phyloP scores from a whole-genome alignment of 345 rosid species.

The Pistacia vera region DNA sequence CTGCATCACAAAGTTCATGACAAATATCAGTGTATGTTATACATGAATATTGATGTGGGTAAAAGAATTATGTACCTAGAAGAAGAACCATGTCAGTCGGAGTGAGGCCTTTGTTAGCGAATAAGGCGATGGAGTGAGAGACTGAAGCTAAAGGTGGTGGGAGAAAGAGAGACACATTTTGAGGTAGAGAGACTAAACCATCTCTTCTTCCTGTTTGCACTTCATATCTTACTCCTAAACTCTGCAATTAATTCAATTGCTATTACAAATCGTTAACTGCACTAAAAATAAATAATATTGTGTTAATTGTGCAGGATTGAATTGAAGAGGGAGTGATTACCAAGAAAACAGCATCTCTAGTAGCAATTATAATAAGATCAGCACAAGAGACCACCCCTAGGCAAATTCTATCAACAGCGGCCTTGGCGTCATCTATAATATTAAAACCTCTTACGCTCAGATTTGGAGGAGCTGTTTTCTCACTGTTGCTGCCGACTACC shows the following conservation, averaged over 20 bases:
- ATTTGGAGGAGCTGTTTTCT: slow-evolving; percentile 49
- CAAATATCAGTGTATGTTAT: too few species aligned
- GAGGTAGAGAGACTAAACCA: slow-evolving; percentile 30
- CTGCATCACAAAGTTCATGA: neutral
- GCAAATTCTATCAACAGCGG: slow-evolving; percentile 41
- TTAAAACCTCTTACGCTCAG: slow-evolving; percentile 52
- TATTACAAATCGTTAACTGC: neutral
- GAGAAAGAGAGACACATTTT: slow-evolving; percentile 29
- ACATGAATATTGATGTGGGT: neutral
- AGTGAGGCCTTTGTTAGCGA: slow-evolving; percentile 39
- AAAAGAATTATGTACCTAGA: slow-evolving; percentile 39
- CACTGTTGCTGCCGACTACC: slow-evolving; percentile 37
- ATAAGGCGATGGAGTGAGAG: slow-evolving; percentile 17
- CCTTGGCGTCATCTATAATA: slow-evolving; percentile 46
- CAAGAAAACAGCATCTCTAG: slow-evolving; percentile 58
- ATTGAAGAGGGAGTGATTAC: slow-evolving; percentile 25
- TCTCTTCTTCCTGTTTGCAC: slow-evolving; percentile 56
- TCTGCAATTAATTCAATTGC: slow-evolving; percentile 17
- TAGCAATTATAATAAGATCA: slow-evolving; percentile 52
- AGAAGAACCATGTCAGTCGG: slow-evolving; percentile 57
- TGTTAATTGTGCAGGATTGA: neutral
- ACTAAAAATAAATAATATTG: neutral
- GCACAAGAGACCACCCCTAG: slow-evolving; percentile 53
- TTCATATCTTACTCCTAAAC: slow-evolving; percentile 41
- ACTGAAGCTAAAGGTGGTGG: slow-evolving; percentile 25